Percentiles rank a stretch among this genome's conserved stretches.
phyloP scores from a whole-genome alignment of 345 rosid species.

The Melaleuca alternifolia region DNA sequence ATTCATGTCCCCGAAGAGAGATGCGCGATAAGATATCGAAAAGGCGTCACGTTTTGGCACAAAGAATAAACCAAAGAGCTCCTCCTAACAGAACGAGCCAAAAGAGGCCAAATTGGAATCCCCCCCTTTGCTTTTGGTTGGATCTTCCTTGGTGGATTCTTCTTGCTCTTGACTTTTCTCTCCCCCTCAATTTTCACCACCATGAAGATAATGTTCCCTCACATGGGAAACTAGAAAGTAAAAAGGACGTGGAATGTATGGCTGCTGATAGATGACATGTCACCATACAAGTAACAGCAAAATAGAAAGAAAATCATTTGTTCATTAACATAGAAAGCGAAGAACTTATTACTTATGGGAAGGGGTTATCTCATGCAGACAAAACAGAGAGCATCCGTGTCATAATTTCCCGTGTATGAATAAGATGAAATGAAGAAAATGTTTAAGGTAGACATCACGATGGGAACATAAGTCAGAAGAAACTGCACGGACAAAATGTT shows the following conservation, averaged over 20 bases:
- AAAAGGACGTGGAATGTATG: neutral
- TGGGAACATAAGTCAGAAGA: neutral
- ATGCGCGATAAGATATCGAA: neutral
- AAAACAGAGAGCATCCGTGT: neutral
- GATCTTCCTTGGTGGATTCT: neutral
- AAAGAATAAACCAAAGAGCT: neutral
- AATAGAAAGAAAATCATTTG: neutral
- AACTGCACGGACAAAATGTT: neutral
- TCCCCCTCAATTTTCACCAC: neutral
- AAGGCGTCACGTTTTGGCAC: neutral
- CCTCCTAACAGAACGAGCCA: neutral
- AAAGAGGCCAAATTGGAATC: neutral
- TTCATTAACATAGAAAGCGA: accelerated
- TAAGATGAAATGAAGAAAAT: too few relatives aligned
- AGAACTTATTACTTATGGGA: neutral
- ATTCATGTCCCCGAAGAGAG: neutral
- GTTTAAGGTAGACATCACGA: neutral
- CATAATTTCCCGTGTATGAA: accelerated
- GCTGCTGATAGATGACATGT: neutral
- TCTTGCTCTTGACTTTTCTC: neutral
- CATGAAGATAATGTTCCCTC: neutral
- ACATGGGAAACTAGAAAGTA: neutral
- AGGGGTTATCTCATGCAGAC: neutral
- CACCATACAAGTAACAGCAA: neutral
- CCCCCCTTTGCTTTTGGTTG: neutral